phyloP scores from a whole-genome alignment of 2,329 filamentous ascomycete genomes.

The Mycocentrospora acerina region DNA sequence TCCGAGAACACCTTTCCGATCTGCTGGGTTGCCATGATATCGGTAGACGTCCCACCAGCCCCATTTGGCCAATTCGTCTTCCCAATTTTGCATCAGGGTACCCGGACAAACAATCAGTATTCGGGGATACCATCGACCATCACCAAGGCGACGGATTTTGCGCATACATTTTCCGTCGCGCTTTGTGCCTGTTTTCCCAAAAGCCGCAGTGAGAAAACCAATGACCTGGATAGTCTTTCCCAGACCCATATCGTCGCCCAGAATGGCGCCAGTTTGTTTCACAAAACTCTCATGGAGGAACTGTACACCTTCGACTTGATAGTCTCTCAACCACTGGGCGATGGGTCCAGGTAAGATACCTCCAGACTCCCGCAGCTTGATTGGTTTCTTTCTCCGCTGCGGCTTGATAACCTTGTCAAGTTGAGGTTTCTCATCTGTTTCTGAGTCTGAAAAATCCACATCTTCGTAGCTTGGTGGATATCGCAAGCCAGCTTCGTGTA shows the following conservation, averaged over 20 bases:
- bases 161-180: slow-evolving; percentile 84
- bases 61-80: slow-evolving; percentile 81
- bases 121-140: slow-evolving; percentile 74
- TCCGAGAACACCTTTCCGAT: slow-evolving; percentile 68
- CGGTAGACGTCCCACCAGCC: slow-evolving; percentile 91
- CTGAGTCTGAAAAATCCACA: slow-evolving; percentile 74
- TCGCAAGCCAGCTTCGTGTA: slow-evolving; percentile 69
- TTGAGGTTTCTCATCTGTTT: slow-evolving; percentile 67
- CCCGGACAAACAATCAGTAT: slow-evolving; percentile 87
- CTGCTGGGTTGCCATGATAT: slow-evolving; percentile 68
- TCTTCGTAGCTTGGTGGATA: slow-evolving; percentile 76
- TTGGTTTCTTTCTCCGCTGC: slow-evolving; percentile 70
- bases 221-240: slow-evolving; percentile 97
- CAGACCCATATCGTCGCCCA: slow-evolving; percentile 96
- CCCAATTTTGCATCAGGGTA: slow-evolving; percentile 88
- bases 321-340: slow-evolving; percentile 87
- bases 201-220: slow-evolving; percentile 85
- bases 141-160: slow-evolving; percentile 67
- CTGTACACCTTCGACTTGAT: slow-evolving; percentile 80
- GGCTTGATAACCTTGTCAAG: slow-evolving; percentile 64
- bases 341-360: slow-evolving; percentile 86
- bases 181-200: slow-evolving; percentile 90
- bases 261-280: slow-evolving; percentile 83
- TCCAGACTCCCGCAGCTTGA: slow-evolving; percentile 71
- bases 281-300: slow-evolving; percentile 90